Evolutionary conservation across 106 monocot species (phyloP).

Genomic region (Amphibolis antarctica): DNA sequence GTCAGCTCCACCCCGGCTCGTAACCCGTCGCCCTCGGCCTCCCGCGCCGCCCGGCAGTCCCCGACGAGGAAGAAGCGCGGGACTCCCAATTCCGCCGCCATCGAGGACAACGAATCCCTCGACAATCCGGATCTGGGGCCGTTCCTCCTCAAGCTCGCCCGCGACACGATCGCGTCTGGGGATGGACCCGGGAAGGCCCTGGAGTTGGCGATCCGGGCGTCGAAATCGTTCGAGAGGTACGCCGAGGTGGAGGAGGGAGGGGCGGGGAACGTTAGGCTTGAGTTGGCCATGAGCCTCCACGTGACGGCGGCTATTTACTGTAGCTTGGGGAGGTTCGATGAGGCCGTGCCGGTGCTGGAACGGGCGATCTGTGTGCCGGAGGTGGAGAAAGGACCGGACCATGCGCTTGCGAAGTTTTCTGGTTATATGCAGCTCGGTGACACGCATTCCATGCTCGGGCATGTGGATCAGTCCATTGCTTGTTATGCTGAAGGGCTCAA

Average conservation of each 20-base stretch:
- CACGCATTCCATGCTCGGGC: conserved; percentile 32
- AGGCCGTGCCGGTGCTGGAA: conserved; percentile 36
- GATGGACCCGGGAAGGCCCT: conserved; percentile 66
- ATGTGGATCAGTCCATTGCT: conserved; percentile 24
- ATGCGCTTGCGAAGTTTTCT: conserved; percentile 33
- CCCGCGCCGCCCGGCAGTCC: neutral
- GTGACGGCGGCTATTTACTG: conserved; percentile 40
- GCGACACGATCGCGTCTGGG: conserved; percentile 81
- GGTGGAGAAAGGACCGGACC: conserved; percentile 17
- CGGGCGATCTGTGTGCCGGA: conserved; percentile 27
- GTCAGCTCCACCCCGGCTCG: neutral
- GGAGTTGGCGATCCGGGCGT: conserved; percentile 72
- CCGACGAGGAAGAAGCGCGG: conserved; percentile 9
- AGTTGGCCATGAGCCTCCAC: conserved; percentile 38
- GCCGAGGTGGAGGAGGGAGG: neutral
- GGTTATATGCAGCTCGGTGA: conserved; percentile 42
- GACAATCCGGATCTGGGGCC: conserved; percentile 95
- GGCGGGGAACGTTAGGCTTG: conserved; percentile 9
- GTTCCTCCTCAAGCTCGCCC: conserved; percentile 74
- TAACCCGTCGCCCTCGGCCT: conserved; percentile 3
- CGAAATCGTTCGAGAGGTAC: conserved; percentile 41
- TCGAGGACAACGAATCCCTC: conserved; percentile 34
- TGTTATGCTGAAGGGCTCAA: conserved; percentile 24
- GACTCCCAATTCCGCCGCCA: neutral
- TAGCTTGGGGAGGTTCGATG: conserved; percentile 30